Base-by-base conservation (phyloP, 2,329 filamentous ascomycete species). In the Paracorniculantispora psalliotae region DNA sequence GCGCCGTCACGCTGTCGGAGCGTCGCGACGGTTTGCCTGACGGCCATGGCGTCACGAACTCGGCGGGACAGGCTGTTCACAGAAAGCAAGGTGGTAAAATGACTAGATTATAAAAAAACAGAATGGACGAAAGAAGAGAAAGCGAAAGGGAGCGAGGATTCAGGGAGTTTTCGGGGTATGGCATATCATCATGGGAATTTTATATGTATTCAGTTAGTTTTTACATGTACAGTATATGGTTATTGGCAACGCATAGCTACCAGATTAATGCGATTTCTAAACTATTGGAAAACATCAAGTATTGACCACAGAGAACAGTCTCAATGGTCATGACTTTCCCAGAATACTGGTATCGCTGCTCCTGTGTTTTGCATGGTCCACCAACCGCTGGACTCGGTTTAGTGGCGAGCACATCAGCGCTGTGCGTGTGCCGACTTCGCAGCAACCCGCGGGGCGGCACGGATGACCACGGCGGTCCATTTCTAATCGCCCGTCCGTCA, bases 401-500 rank as follows among this genome's bases (percentile, higher is more conserved):
- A n/a, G n/a, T n/a, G n/a, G n/a, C n/a, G n/a, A n/a, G n/a, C n/a
- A n/a, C n/a, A n/a, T n/a, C n/a, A n/a, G n/a, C n/a, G n/a, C n/a
- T n/a, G n/a, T n/a, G 39, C 17, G 50, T 21, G 25, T 41, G 49
- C 57, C 57, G 57, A 59, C 51, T 28, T 59, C 57, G 57, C 57
- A 55, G n/a, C 28, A 30, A n/a, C n/a, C n/a, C n/a, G 48, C 28
- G 48, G 57, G 44, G 50, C 44, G 17, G n/a, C n/a, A n/a, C n/a
- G n/a, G n/a, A n/a, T n/a, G n/a, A 21, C 15, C 25, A 46, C 26
- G 39, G 39, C 51, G n/a, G 33, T 19, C 15, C 21, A 60, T 57
- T 60, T 60, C 54, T 57, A 60, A 56, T 57, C 54, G 53, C 37
- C 33, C 15, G 15, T 43, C 46, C 47, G 37, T 59, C 35, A 61